Evolutionary conservation across 192 early-diverging fungal genomes (phyloP).

Genomic region (Coemansia reversa): DNA sequence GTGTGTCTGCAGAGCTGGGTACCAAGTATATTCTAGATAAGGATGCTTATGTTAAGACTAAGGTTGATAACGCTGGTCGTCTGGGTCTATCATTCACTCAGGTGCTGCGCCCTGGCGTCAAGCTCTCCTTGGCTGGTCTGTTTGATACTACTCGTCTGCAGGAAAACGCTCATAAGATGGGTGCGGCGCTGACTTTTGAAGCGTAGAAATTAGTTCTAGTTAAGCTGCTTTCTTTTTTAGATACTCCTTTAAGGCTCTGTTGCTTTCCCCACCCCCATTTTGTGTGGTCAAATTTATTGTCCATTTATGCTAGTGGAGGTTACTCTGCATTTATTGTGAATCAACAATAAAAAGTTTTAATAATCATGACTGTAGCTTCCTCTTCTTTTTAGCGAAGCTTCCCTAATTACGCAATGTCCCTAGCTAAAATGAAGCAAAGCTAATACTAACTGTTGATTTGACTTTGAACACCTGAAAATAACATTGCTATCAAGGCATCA

Average conservation of each 20-base stretch:
- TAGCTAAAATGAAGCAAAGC: not conserved
- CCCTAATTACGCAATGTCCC: not conserved
- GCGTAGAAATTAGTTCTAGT: constrained; percentile 59
- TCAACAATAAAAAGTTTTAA: not conserved
- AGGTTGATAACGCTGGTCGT: constrained; percentile 79
- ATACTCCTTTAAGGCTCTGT: not conserved
- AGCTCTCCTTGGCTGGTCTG: constrained; percentile 86
- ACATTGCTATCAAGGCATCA: not conserved
- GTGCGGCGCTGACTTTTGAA: constrained; percentile 86
- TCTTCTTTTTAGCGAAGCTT: not conserved
- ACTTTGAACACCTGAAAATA: not conserved
- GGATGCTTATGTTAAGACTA: constrained; percentile 87
- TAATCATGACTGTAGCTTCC: not conserved
- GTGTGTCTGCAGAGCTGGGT: constrained; percentile 84
- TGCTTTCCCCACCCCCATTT: not conserved
- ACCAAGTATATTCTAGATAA: constrained; percentile 91
- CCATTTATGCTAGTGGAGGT: not conserved
- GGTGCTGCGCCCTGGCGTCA: constrained; percentile 87
- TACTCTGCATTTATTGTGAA: not conserved
- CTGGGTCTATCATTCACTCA: constrained; percentile 95
- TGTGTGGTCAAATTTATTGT: not conserved
- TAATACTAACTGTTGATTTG: not conserved
- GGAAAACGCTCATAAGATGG: constrained; percentile 95
- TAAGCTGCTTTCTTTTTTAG: constrained; percentile 6
- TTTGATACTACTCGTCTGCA: constrained; percentile 92